These are phyloP conservation scores for Smittium culicis DNA, from an alignment of 371 early-diverging fungal species.

Conservation along the genomic window DNA sequence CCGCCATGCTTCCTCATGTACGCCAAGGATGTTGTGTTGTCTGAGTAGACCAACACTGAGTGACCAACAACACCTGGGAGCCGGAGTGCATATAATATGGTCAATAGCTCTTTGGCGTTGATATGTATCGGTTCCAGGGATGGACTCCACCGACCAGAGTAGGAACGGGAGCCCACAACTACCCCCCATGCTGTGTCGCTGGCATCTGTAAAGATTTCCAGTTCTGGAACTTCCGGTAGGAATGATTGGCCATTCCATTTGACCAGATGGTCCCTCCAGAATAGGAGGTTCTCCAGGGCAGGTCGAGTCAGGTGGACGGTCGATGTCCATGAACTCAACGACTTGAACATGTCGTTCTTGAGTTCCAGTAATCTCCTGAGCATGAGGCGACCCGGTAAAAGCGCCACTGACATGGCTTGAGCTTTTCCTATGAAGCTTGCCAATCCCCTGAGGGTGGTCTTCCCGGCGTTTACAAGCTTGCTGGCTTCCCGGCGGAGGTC, in stretches of 20 bases:
- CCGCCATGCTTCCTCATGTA: slow-evolving; percentile 4
- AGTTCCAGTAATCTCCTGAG: not conserved
- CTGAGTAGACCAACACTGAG: slow-evolving; percentile 4
- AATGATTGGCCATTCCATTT: not conserved
- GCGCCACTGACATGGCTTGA: slow-evolving; percentile 9
- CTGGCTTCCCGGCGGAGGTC: slow-evolving; percentile 1
- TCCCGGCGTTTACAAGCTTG: not conserved
- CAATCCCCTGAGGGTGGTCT: not conserved
- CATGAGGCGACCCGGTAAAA: not conserved
- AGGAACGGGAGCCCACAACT: not conserved
- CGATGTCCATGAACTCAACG: not conserved
- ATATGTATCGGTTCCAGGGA: not conserved
- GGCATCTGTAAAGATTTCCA: not conserved
- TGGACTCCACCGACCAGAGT: not conserved
- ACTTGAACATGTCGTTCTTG: not conserved
- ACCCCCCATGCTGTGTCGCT: not conserved
- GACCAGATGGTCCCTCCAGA: not conserved
- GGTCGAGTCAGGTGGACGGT: not conserved
- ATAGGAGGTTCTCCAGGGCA: not conserved
- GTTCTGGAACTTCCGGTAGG: not conserved
- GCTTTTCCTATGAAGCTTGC: slow-evolving; percentile 14
- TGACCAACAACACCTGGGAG: not conserved
- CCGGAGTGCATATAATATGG: not conserved
- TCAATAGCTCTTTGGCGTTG: slow-evolving; percentile 1
- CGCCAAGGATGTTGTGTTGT: not conserved